Conservation (phyloP, 106 monocot genomes). For the Alisma plantagoaquatica region DNA sequence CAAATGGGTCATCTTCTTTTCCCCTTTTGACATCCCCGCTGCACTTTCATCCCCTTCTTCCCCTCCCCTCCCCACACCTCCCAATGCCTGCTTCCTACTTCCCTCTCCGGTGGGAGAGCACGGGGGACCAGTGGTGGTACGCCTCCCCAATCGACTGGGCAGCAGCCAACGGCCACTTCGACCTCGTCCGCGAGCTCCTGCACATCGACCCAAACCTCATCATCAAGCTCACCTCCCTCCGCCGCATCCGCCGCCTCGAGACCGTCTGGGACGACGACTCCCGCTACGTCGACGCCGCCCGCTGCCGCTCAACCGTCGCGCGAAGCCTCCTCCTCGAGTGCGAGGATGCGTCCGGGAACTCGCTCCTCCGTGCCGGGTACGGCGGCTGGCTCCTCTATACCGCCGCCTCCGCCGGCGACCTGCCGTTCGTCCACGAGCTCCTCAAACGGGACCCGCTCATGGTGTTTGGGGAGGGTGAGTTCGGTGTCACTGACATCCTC, state of each 20-base stretch:
- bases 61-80: no score
- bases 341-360: constrained; percentile 28
- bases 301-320: constrained; percentile 49
- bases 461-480: no score
- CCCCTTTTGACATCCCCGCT: background rate
- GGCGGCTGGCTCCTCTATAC: constrained; percentile 94
- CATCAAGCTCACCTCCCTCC: constrained; percentile 94
- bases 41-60: background rate
- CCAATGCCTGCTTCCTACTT: constrained; percentile 37
- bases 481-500: no score
- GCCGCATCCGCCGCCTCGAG: constrained; percentile 74
- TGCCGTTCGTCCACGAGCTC: no score
- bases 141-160: constrained; percentile 94
- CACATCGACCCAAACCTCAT: constrained; percentile 76
- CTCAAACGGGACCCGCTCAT: no score
- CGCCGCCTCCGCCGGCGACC: constrained; percentile 72
- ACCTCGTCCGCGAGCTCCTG: constrained; percentile 83
- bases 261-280: constrained; percentile 72
- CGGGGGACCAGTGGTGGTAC: constrained; percentile 92
- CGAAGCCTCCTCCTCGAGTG: constrained; percentile 53
- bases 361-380: constrained; percentile 58
- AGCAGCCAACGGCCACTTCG: constrained; percentile 85
- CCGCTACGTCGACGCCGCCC: constrained; percentile 34
- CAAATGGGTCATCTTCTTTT: constrained; percentile 1
- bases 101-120: constrained; percentile 93